A percentile compares a stretch with the other conserved stretches of the same genome.
Conservation (phyloP, 2,329 filamentous ascomycete species). For the Talaromyces funiculosus region DNA sequence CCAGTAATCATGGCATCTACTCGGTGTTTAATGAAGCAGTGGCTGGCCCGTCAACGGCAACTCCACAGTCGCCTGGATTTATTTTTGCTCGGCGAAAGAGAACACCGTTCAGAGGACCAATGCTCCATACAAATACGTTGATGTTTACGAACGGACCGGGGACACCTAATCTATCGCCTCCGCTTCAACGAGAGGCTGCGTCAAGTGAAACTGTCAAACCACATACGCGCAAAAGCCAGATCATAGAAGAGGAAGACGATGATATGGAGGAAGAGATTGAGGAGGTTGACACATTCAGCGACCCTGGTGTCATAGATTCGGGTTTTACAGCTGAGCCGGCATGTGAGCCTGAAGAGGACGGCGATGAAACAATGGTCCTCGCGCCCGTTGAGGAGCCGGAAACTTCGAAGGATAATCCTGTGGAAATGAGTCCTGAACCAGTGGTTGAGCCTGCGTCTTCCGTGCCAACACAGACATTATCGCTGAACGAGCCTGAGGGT, state of each 20-base stretch:
- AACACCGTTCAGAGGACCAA: constrained; percentile 42
- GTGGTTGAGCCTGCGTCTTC: constrained; percentile 28
- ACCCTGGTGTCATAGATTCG: constrained; percentile 7
- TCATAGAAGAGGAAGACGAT: constrained; percentile 43
- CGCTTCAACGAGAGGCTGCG: constrained; percentile 19
- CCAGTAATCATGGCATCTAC: constrained; percentile 20
- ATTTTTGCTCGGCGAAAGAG: constrained; percentile 44
- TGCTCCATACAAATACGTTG: constrained; percentile 35
- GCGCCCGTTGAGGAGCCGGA: constrained; percentile 11
- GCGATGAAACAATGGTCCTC: not conserved
- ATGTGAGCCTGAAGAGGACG: not conserved
- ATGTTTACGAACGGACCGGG: constrained; percentile 29
- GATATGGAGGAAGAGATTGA: constrained; percentile 34
- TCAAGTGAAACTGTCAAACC: constrained; percentile 20
- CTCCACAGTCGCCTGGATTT: constrained; percentile 38
- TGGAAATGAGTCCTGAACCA: constrained; percentile 24
- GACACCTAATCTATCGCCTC: constrained; percentile 27
- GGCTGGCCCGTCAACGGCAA: constrained; percentile 31
- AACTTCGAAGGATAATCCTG: constrained; percentile 15
- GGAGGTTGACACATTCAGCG: constrained; percentile 38
- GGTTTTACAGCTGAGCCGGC: constrained; percentile 21
- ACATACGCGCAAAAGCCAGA: constrained; percentile 35
- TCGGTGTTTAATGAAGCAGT: constrained; percentile 35
- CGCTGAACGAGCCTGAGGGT: constrained; percentile 17
- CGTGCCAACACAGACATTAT: constrained; percentile 37